Percentiles rank a stretch among this genome's conserved stretches.
Evolutionary conservation across 805 yeast genomes (phyloP).

Genomic region (Barnettozyma populi): DNA sequence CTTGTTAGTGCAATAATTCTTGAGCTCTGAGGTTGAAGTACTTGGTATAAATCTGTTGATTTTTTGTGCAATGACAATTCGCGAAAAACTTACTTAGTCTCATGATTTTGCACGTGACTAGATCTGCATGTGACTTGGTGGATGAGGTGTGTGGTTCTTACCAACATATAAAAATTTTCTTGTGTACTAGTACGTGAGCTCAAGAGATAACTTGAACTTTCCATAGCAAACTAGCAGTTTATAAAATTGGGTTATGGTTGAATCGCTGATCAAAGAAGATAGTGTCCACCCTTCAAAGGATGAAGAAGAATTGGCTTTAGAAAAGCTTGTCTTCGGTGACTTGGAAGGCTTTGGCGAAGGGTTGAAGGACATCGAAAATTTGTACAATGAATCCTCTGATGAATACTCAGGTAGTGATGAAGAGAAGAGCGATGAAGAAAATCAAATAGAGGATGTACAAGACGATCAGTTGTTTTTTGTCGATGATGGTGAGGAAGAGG

Average conservation of each 20-base stretch:
- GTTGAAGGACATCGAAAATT: conserved; percentile 50
- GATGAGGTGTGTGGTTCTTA: background rate
- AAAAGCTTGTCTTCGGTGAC: conserved; percentile 88
- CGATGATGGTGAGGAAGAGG: conserved; percentile 38
- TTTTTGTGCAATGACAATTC: background rate
- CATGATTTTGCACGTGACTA: background rate
- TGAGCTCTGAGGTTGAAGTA: background rate
- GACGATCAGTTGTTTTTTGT: conserved; percentile 51
- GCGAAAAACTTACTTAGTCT: too few species aligned
- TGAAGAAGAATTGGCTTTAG: conserved; percentile 74
- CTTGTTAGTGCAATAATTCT: background rate
- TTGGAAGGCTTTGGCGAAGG: conserved; percentile 63
- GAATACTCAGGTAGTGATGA: conserved; percentile 36
- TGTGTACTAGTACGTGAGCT: background rate
- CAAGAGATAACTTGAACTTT: background rate
- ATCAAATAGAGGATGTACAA: conserved; percentile 29
- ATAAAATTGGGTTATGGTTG: conserved; percentile 1
- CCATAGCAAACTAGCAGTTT: background rate
- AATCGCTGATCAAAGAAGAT: conserved; percentile 8
- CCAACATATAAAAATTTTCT: conserved; percentile 4
- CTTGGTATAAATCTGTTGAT: background rate
- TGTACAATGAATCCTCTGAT: conserved; percentile 32
- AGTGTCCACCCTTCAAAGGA: conserved; percentile 59
- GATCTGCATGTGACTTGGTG: background rate
- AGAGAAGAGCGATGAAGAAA: conserved; percentile 32